A percentile compares a stretch with the other conserved stretches of the same genome.
These are phyloP conservation scores for Rhytidiadelphus loreus DNA, from an alignment of 225 moss, liverwort and hornwort genomes.

Conservation along the genomic window DNA sequence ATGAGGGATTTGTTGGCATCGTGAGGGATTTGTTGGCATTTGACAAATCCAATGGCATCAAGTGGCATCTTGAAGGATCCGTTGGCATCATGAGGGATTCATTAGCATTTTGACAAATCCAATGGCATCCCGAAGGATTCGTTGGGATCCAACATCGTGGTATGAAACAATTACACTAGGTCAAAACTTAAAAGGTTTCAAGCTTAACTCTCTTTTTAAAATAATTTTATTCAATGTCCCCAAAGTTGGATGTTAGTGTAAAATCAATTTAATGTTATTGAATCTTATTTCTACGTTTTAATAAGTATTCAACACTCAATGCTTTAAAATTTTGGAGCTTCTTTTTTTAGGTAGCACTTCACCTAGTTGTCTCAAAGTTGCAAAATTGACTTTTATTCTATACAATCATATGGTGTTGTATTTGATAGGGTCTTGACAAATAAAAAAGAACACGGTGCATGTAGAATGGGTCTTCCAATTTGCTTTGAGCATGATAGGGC, in stretches of 20 bases:
- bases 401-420: too few relatives aligned
- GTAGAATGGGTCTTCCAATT: background rate
- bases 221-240: background rate
- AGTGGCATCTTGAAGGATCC: too few relatives aligned
- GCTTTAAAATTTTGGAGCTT: too few relatives aligned
- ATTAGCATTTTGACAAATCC: accelerated
- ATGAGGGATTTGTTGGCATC: accelerated
- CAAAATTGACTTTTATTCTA: too few relatives aligned
- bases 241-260: background rate
- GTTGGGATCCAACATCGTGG: accelerated
- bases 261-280: background rate
- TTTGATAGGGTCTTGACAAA: background rate
- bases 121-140: accelerated
- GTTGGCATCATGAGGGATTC: too few relatives aligned
- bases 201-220: background rate
- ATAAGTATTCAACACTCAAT: background rate
- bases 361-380: too few relatives aligned
- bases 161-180: background rate
- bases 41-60: accelerated
- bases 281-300: too few relatives aligned
- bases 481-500: accelerated
- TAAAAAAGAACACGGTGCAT: background rate
- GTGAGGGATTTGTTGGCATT: too few relatives aligned
- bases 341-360: too few relatives aligned
- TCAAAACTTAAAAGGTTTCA: accelerated